Evolutionary conservation across 2,329 filamentous ascomycete genomes (phyloP).

Genomic region (Dryadomyces quercus-mongolicae): DNA sequence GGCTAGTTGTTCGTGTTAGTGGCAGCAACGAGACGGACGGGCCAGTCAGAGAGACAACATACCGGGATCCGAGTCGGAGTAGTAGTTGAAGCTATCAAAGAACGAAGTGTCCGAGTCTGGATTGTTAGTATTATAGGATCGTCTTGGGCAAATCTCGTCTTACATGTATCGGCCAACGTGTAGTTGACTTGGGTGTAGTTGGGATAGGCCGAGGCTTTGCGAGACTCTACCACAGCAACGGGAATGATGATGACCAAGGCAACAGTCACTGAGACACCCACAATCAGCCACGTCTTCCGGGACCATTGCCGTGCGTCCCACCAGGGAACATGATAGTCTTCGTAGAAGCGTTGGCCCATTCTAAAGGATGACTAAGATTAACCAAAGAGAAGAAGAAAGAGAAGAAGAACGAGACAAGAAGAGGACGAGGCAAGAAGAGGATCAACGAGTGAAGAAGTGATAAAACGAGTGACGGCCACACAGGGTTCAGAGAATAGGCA

Average conservation of each 20-base stretch:
- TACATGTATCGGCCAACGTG: constrained; percentile 30
- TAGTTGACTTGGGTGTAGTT: constrained; percentile 35
- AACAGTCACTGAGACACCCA: constrained; percentile 24
- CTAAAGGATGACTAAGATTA: too few relatives aligned
- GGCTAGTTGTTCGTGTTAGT: constrained; percentile 14
- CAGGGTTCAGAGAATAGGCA: neutral
- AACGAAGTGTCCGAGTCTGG: constrained; percentile 37
- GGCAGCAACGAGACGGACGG: neutral
- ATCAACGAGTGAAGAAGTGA: neutral
- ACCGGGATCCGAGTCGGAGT: constrained; percentile 35
- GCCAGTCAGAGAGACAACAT: constrained; percentile 7
- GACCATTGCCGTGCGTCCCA: constrained; percentile 39
- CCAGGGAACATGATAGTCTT: constrained; percentile 8
- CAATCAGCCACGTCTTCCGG: constrained; percentile 34
- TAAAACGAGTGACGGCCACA: neutral
- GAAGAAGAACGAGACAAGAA: neutral
- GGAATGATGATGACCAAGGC: constrained; percentile 35
- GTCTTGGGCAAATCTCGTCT: neutral
- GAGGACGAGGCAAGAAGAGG: neutral
- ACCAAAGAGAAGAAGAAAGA: too few relatives aligned
- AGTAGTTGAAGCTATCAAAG: constrained; percentile 45
- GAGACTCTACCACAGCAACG: constrained; percentile 27
- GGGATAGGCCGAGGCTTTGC: constrained; percentile 29
- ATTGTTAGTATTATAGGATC: neutral
- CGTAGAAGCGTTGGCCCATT: constrained; percentile 4